Evolutionary conservation across 1,139 yeast species (phyloP).

Genomic region (Nadsonia starkeyi-henricii): DNA sequence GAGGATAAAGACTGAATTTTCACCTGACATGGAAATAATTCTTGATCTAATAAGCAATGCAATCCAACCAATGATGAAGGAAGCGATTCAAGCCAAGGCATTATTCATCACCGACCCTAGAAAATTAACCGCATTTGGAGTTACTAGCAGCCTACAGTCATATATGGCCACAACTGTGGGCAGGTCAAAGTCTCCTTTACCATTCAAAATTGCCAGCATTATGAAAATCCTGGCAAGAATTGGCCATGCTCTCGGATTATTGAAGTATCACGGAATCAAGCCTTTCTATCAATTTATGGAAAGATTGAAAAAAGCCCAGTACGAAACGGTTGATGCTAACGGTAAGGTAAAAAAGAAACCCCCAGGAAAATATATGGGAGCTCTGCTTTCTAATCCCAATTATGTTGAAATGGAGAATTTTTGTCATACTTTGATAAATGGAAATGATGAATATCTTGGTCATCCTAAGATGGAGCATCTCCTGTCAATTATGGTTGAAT

Average conservation of each 20-base stretch:
- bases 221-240: conserved; percentile 48
- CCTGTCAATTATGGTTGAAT: conserved; percentile 41
- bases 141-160: conserved; percentile 55
- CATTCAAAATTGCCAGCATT: conserved; percentile 17
- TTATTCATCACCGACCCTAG: conserved; percentile 52
- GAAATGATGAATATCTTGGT: conserved; percentile 33
- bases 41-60: conserved; percentile 44
- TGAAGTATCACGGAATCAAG: conserved; percentile 69
- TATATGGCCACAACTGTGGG: conserved; percentile 16
- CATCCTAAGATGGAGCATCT: conserved; percentile 66
- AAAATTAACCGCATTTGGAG: conserved; percentile 54
- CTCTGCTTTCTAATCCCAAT: conserved; percentile 39
- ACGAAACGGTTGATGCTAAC: not conserved
- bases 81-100: conserved; percentile 50
- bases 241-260: conserved; percentile 40
- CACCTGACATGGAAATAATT: conserved; percentile 40
- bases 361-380: conserved; percentile 17
- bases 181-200: conserved; percentile 12
- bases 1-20: conserved; percentile 40
- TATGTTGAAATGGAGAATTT: conserved; percentile 32
- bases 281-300: conserved; percentile 47
- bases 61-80: conserved; percentile 45
- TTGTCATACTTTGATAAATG: conserved; percentile 30
- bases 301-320: conserved; percentile 9
- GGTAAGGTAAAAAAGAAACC: conserved; percentile 12